Conservation (phyloP, 2,329 filamentous ascomycete species). For the Hymenoscyphus occultus region DNA sequence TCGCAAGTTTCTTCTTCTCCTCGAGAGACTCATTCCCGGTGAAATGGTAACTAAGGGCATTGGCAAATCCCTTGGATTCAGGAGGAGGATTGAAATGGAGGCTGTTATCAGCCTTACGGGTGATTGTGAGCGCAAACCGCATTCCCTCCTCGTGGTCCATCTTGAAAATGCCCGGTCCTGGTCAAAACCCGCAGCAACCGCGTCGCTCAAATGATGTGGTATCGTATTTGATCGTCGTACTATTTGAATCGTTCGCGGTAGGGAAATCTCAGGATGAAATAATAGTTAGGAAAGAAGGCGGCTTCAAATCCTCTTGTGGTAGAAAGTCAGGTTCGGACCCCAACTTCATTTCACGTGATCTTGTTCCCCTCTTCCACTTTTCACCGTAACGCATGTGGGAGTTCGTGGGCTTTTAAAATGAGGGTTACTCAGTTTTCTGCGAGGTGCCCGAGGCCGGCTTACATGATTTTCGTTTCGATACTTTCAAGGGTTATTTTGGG, state of each 20-base stretch:
- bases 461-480: not conserved
- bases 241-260: not conserved
- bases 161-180: not conserved
- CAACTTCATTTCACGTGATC: not conserved
- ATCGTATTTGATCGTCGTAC: not conserved
- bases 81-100: not conserved
- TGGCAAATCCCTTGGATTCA: not conserved
- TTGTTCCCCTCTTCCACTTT: not conserved
- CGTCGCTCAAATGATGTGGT: not conserved
- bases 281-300: not conserved
- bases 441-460: not conserved
- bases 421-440: not conserved
- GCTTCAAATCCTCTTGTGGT: not conserved
- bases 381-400: not conserved
- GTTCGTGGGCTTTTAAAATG: not conserved
- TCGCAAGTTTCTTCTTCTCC: not conserved
- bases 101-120: not conserved
- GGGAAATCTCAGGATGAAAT: not conserved
- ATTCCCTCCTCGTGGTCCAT: not conserved
- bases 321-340: not conserved
- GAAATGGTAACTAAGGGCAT: not conserved
- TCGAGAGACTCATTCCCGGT: not conserved
- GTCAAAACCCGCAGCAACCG: not conserved
- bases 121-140: constrained; percentile 1
- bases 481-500: not conserved